These are phyloP conservation scores for Coffea canephora DNA, from an alignment of 257 asterid species.

Conservation along the genomic window DNA sequence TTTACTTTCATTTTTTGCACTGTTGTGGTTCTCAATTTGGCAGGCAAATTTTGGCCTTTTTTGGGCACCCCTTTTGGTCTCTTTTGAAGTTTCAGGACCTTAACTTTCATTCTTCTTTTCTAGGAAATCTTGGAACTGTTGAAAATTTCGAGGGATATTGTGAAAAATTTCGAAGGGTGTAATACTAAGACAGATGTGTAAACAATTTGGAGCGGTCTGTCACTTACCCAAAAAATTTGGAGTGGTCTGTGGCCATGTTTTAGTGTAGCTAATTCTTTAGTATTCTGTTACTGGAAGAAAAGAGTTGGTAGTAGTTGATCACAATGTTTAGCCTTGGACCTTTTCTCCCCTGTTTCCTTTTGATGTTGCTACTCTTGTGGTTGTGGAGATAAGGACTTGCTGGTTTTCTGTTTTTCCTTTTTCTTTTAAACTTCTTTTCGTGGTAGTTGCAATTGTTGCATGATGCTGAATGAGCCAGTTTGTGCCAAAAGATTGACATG, in stretches of 20 bases:
- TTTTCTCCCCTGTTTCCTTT: not conserved
- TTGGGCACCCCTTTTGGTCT: not conserved
- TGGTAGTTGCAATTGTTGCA: not conserved
- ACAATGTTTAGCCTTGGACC: not conserved
- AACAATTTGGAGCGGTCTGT: slow-evolving; percentile 1
- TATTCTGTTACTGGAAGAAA: not conserved
- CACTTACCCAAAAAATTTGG: not conserved
- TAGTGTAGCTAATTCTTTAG: no score
- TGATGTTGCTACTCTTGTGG: not conserved
- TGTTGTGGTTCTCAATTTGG: not conserved
- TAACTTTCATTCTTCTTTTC: not conserved
- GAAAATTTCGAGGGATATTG: not conserved
- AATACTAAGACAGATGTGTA: not conserved
- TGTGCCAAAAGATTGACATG: not conserved
- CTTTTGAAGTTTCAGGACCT: not conserved
- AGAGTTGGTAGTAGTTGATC: not conserved
- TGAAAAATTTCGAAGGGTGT: not conserved
- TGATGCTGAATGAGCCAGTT: not conserved
- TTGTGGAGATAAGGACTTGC: not conserved
- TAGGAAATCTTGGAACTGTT: not conserved
- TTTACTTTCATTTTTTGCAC: not conserved
- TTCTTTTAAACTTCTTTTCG: not conserved
- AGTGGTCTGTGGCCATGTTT: not conserved
- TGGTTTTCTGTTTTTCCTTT: not conserved
- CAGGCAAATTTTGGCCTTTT: not conserved